A percentile compares a stretch with the other conserved stretches of the same genome.
Evolutionary conservation across 305 asterid genomes (phyloP).

Genomic region (Euphrasia arctica): DNA sequence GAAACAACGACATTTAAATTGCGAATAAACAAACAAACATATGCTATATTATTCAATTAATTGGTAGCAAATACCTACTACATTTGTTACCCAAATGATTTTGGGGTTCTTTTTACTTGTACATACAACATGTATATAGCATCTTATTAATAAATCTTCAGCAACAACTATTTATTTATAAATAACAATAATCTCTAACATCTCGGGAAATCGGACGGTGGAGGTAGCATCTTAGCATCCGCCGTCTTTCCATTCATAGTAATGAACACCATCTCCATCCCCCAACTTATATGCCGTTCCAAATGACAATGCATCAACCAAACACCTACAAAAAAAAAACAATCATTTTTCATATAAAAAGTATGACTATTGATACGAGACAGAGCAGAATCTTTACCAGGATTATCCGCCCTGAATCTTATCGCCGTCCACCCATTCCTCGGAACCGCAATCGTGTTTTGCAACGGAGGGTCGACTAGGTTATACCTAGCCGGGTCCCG

Average conservation of each 20-base stretch:
- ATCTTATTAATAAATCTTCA: too few relatives aligned
- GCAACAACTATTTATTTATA: too few relatives aligned
- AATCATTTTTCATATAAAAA: too few relatives aligned
- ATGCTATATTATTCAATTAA: too few relatives aligned
- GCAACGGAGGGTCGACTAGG: constrained; percentile 52
- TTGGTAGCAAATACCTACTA: too few relatives aligned
- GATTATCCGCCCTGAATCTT: constrained; percentile 56
- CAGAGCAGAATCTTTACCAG: constrained; percentile 35
- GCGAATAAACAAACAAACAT: too few relatives aligned
- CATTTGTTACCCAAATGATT: too few relatives aligned
- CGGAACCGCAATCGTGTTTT: constrained; percentile 53
- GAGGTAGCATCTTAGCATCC: constrained; percentile 40
- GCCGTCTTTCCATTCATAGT: constrained; percentile 43
- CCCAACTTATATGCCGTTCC: constrained; percentile 68
- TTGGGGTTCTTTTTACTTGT: too few relatives aligned
- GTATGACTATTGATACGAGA: too few relatives aligned
- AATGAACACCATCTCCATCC: constrained; percentile 63
- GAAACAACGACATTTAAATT: too few relatives aligned
- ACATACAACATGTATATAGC: too few relatives aligned
- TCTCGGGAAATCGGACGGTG: constrained; percentile 50
- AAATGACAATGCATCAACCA: constrained; percentile 83
- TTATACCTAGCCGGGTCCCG: constrained; percentile 50
- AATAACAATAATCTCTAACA: constrained; percentile 21
- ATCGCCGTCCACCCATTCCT: constrained; percentile 59
- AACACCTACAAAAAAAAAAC: constrained; percentile 32